A percentile compares a stretch with the other conserved stretches of the same genome.
These are phyloP conservation scores for Tricholoma bakamatsutake DNA, from an alignment of 768 basidiomycete species.

Conservation along the genomic window DNA sequence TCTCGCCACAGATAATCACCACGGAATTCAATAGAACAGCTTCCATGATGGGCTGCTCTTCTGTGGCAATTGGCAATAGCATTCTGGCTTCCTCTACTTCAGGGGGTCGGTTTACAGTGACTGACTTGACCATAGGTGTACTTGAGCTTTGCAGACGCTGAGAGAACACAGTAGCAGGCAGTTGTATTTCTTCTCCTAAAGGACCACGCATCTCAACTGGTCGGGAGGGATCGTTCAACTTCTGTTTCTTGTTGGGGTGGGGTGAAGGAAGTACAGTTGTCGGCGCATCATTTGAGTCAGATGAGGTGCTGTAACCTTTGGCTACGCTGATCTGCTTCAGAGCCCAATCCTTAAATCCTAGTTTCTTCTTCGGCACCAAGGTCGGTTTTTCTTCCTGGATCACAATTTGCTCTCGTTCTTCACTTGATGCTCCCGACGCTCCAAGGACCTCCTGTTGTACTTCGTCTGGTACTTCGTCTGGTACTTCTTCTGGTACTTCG, in stretches of 20 bases:
- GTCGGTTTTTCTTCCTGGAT: slow-evolving; percentile 17
- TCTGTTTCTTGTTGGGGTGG: slow-evolving; percentile 44
- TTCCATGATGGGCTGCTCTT: slow-evolving; percentile 95
- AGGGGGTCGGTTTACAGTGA: slow-evolving; percentile 54
- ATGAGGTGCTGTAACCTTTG: slow-evolving; percentile 29
- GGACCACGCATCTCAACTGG: slow-evolving; percentile 65
- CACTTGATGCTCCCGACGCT: background rate
- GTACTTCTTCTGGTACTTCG: too few relatives aligned
- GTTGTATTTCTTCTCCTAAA: slow-evolving; percentile 61
- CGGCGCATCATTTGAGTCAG: slow-evolving; percentile 13
- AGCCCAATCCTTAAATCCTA: slow-evolving; percentile 89
- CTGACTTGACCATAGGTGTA: slow-evolving; percentile 31
- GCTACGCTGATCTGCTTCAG: slow-evolving; percentile 60
- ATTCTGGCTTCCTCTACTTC: slow-evolving; percentile 75
- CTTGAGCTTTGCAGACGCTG: slow-evolving; percentile 31
- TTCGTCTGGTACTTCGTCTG: slow-evolving; percentile 15
- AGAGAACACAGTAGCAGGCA: slow-evolving; percentile 66
- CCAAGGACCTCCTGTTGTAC: slow-evolving; percentile 4
- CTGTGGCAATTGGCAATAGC: slow-evolving; percentile 81
- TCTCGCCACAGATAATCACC: slow-evolving; percentile 85
- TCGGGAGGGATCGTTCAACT: slow-evolving; percentile 24
- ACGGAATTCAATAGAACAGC: slow-evolving; percentile 82
- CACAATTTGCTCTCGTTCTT: slow-evolving; percentile 5
- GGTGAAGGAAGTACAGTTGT: slow-evolving; percentile 17
- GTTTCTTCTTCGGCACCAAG: slow-evolving; percentile 29